These are phyloP conservation scores for Cicer cuneatum DNA, from an alignment of 306 rosid genomes.

Conservation along the genomic window DNA sequence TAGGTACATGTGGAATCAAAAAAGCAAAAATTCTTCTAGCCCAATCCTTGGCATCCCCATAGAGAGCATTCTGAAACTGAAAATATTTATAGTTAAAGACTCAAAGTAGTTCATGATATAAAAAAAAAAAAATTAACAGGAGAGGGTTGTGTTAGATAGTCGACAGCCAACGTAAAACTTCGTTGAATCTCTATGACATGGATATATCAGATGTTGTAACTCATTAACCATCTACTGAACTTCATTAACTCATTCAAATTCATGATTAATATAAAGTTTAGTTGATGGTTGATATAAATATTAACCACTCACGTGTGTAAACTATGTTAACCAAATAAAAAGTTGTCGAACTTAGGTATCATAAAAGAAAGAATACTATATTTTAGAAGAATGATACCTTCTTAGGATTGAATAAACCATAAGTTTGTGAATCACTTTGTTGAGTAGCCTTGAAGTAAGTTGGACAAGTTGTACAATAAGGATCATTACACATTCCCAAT, in stretches of 20 bases:
- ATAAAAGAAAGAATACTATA: neutral
- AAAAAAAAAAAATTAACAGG: too few species aligned
- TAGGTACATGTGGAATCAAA: conserved; percentile 60
- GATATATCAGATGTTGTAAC: too few species aligned
- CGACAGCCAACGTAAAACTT: too few species aligned
- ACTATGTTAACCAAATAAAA: too few species aligned
- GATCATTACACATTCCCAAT: conserved; percentile 90
- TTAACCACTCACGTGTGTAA: too few species aligned
- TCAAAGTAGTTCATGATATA: neutral
- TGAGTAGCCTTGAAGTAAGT: conserved; percentile 61
- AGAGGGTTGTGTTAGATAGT: too few species aligned
- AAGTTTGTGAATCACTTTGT: conserved; percentile 51
- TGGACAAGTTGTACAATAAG: conserved; percentile 90
- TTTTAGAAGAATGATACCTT: conserved; percentile 55
- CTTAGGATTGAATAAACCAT: conserved; percentile 60
- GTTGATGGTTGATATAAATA: too few species aligned
- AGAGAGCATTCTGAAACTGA: conserved; percentile 69
- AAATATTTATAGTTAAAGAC: conserved; percentile 30
- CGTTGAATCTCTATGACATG: too few species aligned
- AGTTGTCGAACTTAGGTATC: too few species aligned
- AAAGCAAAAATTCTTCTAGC: conserved; percentile 64
- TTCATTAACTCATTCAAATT: too few species aligned
- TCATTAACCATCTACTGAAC: too few species aligned
- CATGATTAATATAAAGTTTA: too few species aligned
- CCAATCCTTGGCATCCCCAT: conserved; percentile 88